Conservation (phyloP, 106 monocot genomes). For the Vanilla planifolia region DNA sequence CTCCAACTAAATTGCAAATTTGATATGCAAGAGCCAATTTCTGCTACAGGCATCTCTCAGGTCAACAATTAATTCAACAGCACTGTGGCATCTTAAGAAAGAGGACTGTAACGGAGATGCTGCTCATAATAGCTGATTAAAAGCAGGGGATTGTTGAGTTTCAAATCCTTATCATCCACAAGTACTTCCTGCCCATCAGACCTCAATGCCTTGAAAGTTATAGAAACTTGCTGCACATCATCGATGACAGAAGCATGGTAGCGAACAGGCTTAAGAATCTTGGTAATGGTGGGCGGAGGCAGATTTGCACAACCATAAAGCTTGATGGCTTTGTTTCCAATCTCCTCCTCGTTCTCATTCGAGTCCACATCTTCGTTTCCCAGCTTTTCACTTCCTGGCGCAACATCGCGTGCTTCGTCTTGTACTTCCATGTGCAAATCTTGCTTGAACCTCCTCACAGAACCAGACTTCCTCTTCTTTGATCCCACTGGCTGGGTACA, state of each 20-base stretch:
- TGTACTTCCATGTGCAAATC: background rate
- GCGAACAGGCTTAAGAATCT: constrained; percentile 13
- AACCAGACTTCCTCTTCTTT: constrained; percentile 84
- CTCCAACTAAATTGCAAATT: too few species aligned
- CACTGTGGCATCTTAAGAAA: constrained; percentile 21
- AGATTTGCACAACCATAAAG: constrained; percentile 12
- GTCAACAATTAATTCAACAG: too few species aligned
- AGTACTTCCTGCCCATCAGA: constrained; percentile 46
- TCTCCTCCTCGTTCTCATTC: constrained; percentile 25
- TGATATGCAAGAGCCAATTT: too few species aligned
- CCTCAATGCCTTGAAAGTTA: constrained; percentile 17
- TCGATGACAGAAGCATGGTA: constrained; percentile 14
- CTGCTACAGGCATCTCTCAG: too few species aligned
- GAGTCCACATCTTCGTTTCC: constrained; percentile 35
- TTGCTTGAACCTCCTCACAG: constrained; percentile 67
- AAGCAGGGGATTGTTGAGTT: constrained; percentile 34
- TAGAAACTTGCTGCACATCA: constrained; percentile 15
- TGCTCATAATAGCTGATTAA: constrained; percentile 56
- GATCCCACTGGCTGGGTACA: constrained; percentile 37
- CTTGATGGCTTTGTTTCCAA: constrained; percentile 20
- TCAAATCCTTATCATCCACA: constrained; percentile 45
- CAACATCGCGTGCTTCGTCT: constrained; percentile 1
- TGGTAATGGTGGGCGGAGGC: constrained; percentile 10
- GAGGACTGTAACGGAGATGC: constrained; percentile 36
- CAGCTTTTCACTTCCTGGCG: constrained; percentile 23